A percentile compares a stretch with the other conserved stretches of the same genome.
Conservation (phyloP, 1,139 yeast genomes). For the Hanseniaspora sp. region DNA sequence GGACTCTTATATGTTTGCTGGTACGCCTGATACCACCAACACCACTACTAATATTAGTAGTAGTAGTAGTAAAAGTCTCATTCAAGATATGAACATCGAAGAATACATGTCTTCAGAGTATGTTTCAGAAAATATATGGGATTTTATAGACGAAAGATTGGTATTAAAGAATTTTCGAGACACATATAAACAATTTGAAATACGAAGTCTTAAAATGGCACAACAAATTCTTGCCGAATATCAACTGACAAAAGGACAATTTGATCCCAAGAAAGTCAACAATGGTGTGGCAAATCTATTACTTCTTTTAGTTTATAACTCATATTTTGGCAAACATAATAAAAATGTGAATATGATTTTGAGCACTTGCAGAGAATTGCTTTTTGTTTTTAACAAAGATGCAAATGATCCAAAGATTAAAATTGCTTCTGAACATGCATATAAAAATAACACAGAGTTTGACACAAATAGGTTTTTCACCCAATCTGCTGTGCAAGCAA, state of each 20-base stretch:
- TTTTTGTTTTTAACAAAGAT: not conserved
- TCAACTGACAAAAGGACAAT: not conserved
- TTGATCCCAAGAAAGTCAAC: not conserved
- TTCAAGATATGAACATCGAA: not conserved
- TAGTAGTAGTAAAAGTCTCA: not conserved
- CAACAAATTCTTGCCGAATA: not conserved
- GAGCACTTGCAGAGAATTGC: not conserved
- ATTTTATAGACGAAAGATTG: slow-evolving; percentile 6
- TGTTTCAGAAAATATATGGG: not conserved
- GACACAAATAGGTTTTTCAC: slow-evolving; percentile 1
- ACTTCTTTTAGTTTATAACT: not conserved
- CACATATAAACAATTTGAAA: not conserved
- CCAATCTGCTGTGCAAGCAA: not conserved
- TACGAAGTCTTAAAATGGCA: not conserved
- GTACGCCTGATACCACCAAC: not conserved
- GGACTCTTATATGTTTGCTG: not conserved
- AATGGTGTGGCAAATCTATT: slow-evolving; percentile 1
- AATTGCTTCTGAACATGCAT: slow-evolving; percentile 10
- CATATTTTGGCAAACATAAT: slow-evolving; percentile 13
- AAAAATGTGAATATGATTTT: slow-evolving; percentile 1
- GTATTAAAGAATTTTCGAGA: not conserved
- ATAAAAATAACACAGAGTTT: not conserved
- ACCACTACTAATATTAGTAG: not conserved
- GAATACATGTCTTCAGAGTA: not conserved
- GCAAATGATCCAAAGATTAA: not conserved